A percentile compares a stretch with the other conserved stretches of the same genome.
These are phyloP conservation scores for Cladosporium velox DNA, from an alignment of 2,329 filamentous ascomycete genomes.

Conservation along the genomic window DNA sequence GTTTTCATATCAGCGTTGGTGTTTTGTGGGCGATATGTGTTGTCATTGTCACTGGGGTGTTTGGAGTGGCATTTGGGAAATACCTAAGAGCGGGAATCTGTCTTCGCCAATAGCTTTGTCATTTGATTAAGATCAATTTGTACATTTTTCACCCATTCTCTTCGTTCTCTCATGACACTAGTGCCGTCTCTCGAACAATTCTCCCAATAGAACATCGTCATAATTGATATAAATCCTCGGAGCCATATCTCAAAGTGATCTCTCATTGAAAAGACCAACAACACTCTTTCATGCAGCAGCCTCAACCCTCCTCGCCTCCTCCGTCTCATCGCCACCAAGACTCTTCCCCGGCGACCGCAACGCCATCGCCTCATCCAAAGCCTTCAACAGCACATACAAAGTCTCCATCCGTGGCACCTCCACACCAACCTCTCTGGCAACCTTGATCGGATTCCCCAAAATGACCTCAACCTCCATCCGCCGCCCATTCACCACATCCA, in stretches of 20 bases:
- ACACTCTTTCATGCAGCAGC: not conserved
- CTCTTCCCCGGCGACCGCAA: conserved; percentile 27
- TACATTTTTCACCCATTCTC: not conserved
- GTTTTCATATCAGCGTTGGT: not conserved
- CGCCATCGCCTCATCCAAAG: conserved; percentile 41
- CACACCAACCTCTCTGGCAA: conserved; percentile 45
- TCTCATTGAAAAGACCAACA: not conserved
- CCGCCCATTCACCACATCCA: conserved; percentile 46
- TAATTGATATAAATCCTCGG: not conserved
- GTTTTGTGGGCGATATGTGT: not conserved
- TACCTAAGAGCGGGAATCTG: not conserved
- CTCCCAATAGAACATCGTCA: not conserved
- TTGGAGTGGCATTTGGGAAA: not conserved
- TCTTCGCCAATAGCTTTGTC: not conserved
- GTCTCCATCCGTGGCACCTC: conserved; percentile 46
- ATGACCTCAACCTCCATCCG: conserved; percentile 55
- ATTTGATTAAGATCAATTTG: not conserved
- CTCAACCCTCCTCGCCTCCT: conserved; percentile 2
- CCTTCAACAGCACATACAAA: conserved; percentile 50
- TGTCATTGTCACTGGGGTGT: not conserved
- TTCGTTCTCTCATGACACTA: not conserved
- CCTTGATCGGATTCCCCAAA: conserved; percentile 48
- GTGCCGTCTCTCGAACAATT: not conserved
- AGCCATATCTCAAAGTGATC: not conserved
- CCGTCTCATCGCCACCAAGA: conserved; percentile 26